These are phyloP conservation scores for Paraconiothyrium sp. DNA, from an alignment of 2,329 filamentous ascomycete genomes.

Conservation along the genomic window DNA sequence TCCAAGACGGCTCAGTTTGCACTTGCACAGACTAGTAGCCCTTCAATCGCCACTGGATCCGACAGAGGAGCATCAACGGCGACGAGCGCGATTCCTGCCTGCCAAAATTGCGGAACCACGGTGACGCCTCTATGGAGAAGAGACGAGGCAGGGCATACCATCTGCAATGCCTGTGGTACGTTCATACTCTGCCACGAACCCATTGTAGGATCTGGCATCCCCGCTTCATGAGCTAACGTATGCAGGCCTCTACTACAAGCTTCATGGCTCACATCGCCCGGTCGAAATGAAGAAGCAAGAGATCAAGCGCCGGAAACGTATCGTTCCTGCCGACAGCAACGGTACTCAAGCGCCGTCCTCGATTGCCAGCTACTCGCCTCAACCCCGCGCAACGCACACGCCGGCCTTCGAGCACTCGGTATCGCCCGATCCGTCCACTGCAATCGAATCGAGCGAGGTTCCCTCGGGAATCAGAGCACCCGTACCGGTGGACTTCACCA, in stretches of 20 bases:
- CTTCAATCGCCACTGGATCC: slow-evolving; percentile 25
- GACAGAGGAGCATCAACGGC: slow-evolving; percentile 33
- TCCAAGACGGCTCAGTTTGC: slow-evolving; percentile 83
- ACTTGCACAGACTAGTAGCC: slow-evolving; percentile 56
- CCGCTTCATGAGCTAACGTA: slow-evolving; percentile 24
- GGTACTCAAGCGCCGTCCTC: slow-evolving; percentile 39
- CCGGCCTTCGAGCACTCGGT: slow-evolving; percentile 44
- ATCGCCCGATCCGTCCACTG: slow-evolving; percentile 45
- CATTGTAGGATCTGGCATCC: neutral
- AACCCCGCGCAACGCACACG: slow-evolving; percentile 38
- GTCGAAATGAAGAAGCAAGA: slow-evolving; percentile 99
- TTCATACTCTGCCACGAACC: slow-evolving; percentile 32
- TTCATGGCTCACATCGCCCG: slow-evolving; percentile 91
- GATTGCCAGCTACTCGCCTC: slow-evolving; percentile 41
- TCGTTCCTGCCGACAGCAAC: slow-evolving; percentile 77
- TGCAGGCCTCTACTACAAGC: slow-evolving; percentile 90
- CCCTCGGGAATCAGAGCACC: slow-evolving; percentile 42
- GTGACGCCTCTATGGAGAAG: slow-evolving; percentile 96
- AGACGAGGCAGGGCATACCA: slow-evolving; percentile 93
- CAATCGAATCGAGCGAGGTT: slow-evolving; percentile 41
- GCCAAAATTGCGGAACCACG: slow-evolving; percentile 96
- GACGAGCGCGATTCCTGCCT: slow-evolving; percentile 78
- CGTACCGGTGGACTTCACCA: slow-evolving; percentile 50
- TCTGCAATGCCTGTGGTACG: slow-evolving; percentile 97
- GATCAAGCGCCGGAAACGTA: slow-evolving; percentile 94